Evolutionary conservation across 2,329 filamentous ascomycete genomes (phyloP).

Genomic region (Macrophomina tecta): DNA sequence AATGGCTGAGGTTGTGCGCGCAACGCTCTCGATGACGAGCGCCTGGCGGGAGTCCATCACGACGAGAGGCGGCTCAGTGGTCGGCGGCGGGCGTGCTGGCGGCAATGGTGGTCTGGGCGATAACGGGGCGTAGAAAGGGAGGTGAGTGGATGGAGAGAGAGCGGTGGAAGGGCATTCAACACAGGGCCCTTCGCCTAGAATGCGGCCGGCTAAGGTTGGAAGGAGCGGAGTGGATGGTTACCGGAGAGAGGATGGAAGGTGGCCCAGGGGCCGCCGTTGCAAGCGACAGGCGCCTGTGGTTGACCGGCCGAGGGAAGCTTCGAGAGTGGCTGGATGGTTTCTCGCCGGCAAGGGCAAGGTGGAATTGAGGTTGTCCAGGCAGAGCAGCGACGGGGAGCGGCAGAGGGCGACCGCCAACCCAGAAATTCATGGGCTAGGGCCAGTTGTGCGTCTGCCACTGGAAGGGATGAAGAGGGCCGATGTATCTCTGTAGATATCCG

Average conservation of each 20-base stretch:
- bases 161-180: background rate
- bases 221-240: background rate
- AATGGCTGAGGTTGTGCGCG: conserved; percentile 71
- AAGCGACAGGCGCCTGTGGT: background rate
- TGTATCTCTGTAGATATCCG: background rate
- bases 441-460: background rate
- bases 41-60: conserved; percentile 34
- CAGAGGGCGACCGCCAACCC: background rate
- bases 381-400: background rate
- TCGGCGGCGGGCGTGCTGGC: background rate
- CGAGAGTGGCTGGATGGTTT: background rate
- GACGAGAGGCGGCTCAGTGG: background rate
- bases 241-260: background rate
- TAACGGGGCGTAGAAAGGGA: too few species aligned
- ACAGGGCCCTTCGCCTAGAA: background rate
- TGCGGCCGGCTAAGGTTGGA: background rate
- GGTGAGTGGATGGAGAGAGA: background rate
- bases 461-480: background rate
- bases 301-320: background rate
- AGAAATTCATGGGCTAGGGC: background rate
- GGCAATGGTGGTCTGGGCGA: background rate
- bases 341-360: background rate
- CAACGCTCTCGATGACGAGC: conserved; percentile 64
- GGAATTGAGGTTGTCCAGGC: background rate
- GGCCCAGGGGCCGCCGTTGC: background rate